Conservation (phyloP, 202 grass and related monocot genomes). For the Bolboschoenoplectus hybrid region DNA sequence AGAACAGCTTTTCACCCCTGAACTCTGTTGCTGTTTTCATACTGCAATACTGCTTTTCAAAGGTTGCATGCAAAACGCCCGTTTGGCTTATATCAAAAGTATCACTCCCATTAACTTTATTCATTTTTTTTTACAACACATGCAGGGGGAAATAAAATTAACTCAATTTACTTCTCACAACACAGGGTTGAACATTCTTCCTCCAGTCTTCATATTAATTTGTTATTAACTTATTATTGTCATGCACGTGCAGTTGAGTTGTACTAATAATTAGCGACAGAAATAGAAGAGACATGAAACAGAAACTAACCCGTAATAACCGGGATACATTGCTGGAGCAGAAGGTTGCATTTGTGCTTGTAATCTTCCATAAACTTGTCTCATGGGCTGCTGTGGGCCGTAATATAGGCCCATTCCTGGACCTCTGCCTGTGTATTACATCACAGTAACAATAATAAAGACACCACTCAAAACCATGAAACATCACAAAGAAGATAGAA, state of each 20-base stretch:
- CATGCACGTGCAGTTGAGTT: not conserved
- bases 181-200: not conserved
- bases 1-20: not conserved
- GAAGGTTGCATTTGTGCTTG: constrained; percentile 37
- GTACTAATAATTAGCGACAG: not conserved
- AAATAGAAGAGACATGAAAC: not conserved
- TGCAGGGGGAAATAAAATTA: not conserved
- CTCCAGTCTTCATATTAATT: not conserved
- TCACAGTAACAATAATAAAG: not conserved
- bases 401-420: constrained; percentile 37
- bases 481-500: not conserved
- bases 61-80: not conserved
- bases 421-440: constrained; percentile 31
- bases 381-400: constrained; percentile 24
- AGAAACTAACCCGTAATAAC: constrained; percentile 35
- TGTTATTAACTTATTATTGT: too few species aligned
- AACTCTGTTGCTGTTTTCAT: not conserved
- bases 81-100: not conserved
- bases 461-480: constrained; percentile 3
- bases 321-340: constrained; percentile 32
- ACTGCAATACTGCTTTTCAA: not conserved
- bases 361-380: constrained; percentile 29
- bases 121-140: not conserved
- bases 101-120: not conserved
- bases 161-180: not conserved